These are phyloP conservation scores for Tillandsia leiboldiana DNA, from an alignment of 176 grass and related monocot genomes.

Conservation along the genomic window DNA sequence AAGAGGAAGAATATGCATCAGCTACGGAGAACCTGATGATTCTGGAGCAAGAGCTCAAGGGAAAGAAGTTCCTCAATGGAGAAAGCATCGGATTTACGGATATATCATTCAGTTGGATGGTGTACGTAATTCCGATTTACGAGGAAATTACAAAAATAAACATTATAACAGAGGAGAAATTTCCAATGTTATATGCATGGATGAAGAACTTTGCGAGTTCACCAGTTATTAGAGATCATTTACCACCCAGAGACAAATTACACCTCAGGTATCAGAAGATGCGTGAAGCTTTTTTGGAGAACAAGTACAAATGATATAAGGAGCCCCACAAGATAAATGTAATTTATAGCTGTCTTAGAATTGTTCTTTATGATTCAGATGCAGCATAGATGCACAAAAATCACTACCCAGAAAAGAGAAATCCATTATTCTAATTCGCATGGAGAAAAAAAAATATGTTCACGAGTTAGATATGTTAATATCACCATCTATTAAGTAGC, in stretches of 20 bases:
- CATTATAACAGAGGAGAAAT: not conserved
- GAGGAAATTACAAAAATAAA: constrained; percentile 26
- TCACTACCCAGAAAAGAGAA: no score
- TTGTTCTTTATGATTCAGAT: no score
- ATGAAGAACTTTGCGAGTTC: constrained; percentile 24
- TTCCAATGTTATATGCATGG: constrained; percentile 18
- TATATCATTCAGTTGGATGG: constrained; percentile 10
- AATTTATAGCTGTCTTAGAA: no score
- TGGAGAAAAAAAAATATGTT: no score
- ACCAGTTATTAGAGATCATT: constrained; percentile 11
- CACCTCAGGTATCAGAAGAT: constrained; percentile 7
- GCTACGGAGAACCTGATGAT: constrained; percentile 12
- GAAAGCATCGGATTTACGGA: constrained; percentile 19
- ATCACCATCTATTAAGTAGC: no score
- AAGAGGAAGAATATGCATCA: constrained; percentile 13
- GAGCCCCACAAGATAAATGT: not conserved
- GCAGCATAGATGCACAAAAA: no score
- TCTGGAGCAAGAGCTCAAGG: constrained; percentile 21
- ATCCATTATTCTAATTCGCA: no score
- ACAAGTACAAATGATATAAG: constrained; percentile 6
- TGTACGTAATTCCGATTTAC: constrained; percentile 12
- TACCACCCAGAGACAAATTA: constrained; percentile 25
- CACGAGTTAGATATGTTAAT: no score
- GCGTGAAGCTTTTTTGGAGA: constrained; percentile 1
- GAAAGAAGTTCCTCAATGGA: constrained; percentile 19